phyloP scores from a whole-genome alignment of 2,329 filamentous ascomycete genomes.

The Fusarium secorum region DNA sequence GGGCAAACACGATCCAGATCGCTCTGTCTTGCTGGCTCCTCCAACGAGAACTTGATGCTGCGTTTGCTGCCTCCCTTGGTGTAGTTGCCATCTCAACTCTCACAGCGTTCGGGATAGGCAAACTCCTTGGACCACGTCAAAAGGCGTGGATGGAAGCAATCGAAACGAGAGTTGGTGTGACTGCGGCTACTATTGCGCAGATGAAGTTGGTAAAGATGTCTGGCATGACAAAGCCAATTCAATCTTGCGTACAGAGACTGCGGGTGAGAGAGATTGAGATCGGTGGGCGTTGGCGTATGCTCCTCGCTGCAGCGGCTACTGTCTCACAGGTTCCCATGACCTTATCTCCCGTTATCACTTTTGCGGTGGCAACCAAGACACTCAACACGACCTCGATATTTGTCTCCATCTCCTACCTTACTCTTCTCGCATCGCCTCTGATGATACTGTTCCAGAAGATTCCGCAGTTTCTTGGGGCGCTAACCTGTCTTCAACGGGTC shows the following conservation, averaged over 20 bases:
- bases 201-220: constrained; percentile 47
- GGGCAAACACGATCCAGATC: background rate
- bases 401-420: background rate
- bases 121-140: constrained; percentile 33
- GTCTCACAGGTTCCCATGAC: constrained; percentile 45
- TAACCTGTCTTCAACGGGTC: background rate
- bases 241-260: constrained; percentile 39
- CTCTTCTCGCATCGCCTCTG: background rate
- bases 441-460: background rate
- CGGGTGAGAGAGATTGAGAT: constrained; percentile 41
- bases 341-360: constrained; percentile 45
- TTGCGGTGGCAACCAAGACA: constrained; percentile 45
- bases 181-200: constrained; percentile 41
- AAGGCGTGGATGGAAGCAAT: constrained; percentile 48
- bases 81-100: background rate
- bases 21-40: background rate
- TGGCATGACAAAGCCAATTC: constrained; percentile 39
- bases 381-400: constrained; percentile 43
- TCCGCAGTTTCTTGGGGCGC: background rate
- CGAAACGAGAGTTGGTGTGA: constrained; percentile 45
- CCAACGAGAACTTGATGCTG: background rate
- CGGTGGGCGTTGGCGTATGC: constrained; percentile 38
- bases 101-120: background rate
- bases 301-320: constrained; percentile 38
- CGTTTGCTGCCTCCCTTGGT: background rate